Percentiles rank a stretch among this genome's conserved stretches.
These are phyloP conservation scores for Dictyostelium firmibasis DNA, from an alignment of 78 protist species.

Conservation along the genomic window DNA sequence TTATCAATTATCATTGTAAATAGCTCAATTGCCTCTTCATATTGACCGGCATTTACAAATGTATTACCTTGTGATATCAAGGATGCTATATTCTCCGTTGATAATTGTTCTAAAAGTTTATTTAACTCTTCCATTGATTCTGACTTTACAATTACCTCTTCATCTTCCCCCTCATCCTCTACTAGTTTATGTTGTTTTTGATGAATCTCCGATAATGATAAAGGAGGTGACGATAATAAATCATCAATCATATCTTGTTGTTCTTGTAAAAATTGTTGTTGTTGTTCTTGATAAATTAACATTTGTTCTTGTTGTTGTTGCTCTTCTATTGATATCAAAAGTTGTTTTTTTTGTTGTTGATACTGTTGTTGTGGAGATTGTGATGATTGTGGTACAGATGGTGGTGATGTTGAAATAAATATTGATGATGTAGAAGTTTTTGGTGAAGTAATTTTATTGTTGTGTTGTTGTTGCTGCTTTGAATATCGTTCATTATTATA, in stretches of 20 bases:
- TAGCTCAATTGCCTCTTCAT: slow-evolving; percentile 49
- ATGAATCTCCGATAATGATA: background rate
- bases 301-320: background rate
- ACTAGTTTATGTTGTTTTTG: background rate
- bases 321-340: background rate
- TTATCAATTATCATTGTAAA: slow-evolving; percentile 33
- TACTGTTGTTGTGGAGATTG: background rate
- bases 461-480: too few species aligned
- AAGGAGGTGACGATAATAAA: background rate
- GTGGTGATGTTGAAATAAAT: background rate
- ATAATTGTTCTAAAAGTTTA: slow-evolving; percentile 28
- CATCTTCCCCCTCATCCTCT: background rate
- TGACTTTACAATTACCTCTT: background rate
- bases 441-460: background rate
- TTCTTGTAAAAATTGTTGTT: background rate
- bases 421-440: background rate
- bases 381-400: background rate
- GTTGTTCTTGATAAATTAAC: background rate
- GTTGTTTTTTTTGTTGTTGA: background rate
- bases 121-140: slow-evolving; percentile 52
- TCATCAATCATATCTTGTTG: slow-evolving; percentile 14
- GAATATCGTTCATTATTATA: background rate
- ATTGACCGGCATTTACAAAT: slow-evolving; percentile 57
- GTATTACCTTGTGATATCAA: slow-evolving; percentile 41
- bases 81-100: slow-evolving; percentile 24